Evolutionary conservation across 2,329 filamentous ascomycete genomes (phyloP).

Genomic region (Monilinia fructigena): DNA sequence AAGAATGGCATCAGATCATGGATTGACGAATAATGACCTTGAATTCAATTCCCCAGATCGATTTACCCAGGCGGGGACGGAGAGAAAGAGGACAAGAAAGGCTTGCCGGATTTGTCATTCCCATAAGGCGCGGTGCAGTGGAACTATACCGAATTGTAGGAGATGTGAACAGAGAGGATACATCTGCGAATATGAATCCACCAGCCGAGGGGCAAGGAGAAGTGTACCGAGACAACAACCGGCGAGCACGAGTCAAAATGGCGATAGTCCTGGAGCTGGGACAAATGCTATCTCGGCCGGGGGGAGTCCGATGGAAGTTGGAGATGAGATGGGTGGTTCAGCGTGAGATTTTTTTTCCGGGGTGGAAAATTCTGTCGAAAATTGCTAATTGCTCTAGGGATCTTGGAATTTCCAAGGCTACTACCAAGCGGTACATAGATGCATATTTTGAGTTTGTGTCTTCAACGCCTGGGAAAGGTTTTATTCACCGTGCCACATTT

Average conservation of each 20-base stretch:
- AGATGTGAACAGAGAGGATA: constrained; percentile 22
- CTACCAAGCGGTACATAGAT: constrained; percentile 21
- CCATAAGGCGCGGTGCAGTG: constrained; percentile 21
- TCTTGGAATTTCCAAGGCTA: constrained; percentile 12
- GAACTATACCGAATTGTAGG: constrained; percentile 18
- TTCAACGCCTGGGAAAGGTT: constrained; percentile 22
- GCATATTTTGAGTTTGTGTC: constrained; percentile 23
- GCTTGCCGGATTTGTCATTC: constrained; percentile 23
- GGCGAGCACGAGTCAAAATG: constrained; percentile 5
- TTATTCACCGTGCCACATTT: constrained; percentile 22
- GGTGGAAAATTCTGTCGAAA: background rate
- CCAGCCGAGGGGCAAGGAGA: constrained; percentile 13
- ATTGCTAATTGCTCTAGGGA: constrained; percentile 12
- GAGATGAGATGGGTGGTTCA: constrained; percentile 5
- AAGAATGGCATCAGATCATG: constrained; percentile 12
- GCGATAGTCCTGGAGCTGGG: constrained; percentile 10
- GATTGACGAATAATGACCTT: constrained; percentile 13
- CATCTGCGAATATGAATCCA: constrained; percentile 22
- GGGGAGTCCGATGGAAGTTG: constrained; percentile 18
- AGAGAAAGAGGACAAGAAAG: constrained; percentile 18
- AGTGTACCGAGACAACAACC: constrained; percentile 18
- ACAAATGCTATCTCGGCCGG: constrained; percentile 10
- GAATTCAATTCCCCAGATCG: constrained; percentile 23
- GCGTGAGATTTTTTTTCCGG: constrained; percentile 4
- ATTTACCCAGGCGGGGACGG: constrained; percentile 20